Percentiles rank a stretch among this genome's conserved stretches.
phyloP scores from a whole-genome alignment of 768 basidiomycete species.

The Lentinus tigrinus region DNA sequence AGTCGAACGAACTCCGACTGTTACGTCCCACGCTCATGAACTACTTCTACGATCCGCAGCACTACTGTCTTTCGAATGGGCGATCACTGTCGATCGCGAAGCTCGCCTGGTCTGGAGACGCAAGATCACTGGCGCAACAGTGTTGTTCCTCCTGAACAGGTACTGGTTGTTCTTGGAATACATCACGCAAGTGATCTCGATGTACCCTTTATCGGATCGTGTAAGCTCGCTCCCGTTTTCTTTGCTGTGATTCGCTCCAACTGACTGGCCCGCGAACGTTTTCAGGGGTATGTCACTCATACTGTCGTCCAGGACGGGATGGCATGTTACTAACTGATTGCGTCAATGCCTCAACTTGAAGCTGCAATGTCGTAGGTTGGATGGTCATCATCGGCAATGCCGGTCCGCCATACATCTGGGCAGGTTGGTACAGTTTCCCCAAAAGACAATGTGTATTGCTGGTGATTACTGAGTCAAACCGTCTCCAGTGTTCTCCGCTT shows the following conservation, averaged over 20 bases:
- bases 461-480: too few relatives aligned
- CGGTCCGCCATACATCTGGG: slow-evolving; percentile 7
- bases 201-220: background rate
- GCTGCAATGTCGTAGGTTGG: slow-evolving; percentile 1
- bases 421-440: background rate
- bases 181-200: slow-evolving; percentile 5
- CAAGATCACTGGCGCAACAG: slow-evolving; percentile 9
- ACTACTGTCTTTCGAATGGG: slow-evolving; percentile 12
- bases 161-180: slow-evolving; percentile 14
- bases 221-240: background rate
- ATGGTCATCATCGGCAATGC: slow-evolving; percentile 6
- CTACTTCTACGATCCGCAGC: background rate
- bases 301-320: too few relatives aligned
- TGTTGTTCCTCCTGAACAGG: slow-evolving; percentile 12
- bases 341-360: background rate
- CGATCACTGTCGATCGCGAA: slow-evolving; percentile 14
- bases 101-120: slow-evolving; percentile 14
- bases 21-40: background rate
- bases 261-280: too few relatives aligned
- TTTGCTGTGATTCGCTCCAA: too few relatives aligned
- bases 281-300: too few relatives aligned
- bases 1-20: too few relatives aligned
- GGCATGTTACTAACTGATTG: too few relatives aligned
- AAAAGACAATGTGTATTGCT: background rate
- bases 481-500: background rate